Conservation (phyloP, 2,329 filamentous ascomycete species). For the Torrubiellomyces zombiae region DNA sequence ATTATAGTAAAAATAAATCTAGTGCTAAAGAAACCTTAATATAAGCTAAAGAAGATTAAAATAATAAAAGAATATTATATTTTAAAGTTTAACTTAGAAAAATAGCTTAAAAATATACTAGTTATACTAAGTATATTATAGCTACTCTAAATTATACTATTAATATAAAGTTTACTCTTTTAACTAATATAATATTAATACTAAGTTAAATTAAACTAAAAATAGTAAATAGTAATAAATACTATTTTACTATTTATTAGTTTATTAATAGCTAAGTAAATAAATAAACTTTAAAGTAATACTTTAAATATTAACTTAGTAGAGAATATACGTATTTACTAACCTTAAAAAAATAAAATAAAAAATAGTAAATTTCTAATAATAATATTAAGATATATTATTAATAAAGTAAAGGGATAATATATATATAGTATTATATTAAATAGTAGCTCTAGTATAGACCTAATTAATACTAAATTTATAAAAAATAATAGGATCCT, state of each 20-base stretch:
- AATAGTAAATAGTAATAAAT: slow-evolving; percentile 1
- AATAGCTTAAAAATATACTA: slow-evolving; percentile 2
- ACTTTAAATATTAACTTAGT: slow-evolving; percentile 2
- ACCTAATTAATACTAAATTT: slow-evolving; percentile 1
- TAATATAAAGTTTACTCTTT: no score
- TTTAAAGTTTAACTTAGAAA: slow-evolving; percentile 1
- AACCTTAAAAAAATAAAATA: background rate
- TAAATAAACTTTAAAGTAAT: slow-evolving; percentile 1
- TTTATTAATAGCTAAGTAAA: slow-evolving; percentile 1
- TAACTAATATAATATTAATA: slow-evolving; percentile 2
- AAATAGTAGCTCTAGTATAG: slow-evolving; percentile 1
- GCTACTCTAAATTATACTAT: no score
- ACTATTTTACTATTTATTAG: slow-evolving; percentile 1
- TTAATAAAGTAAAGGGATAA: slow-evolving; percentile 2
- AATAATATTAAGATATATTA: slow-evolving; percentile 1
- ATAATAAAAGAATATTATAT: slow-evolving; percentile 2
- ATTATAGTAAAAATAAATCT: no score
- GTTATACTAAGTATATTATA: slow-evolving; percentile 4
- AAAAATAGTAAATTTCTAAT: slow-evolving; percentile 2
- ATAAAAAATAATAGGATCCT: slow-evolving; percentile 1
- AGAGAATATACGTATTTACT: slow-evolving; percentile 3
- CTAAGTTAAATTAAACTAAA: slow-evolving; percentile 1
- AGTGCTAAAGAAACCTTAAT: no score
- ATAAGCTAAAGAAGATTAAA: no score
- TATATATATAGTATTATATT: slow-evolving; percentile 1